phyloP scores from a whole-genome alignment of 352 stramenopile genomes.

The Globisporangium iwayamae region DNA sequence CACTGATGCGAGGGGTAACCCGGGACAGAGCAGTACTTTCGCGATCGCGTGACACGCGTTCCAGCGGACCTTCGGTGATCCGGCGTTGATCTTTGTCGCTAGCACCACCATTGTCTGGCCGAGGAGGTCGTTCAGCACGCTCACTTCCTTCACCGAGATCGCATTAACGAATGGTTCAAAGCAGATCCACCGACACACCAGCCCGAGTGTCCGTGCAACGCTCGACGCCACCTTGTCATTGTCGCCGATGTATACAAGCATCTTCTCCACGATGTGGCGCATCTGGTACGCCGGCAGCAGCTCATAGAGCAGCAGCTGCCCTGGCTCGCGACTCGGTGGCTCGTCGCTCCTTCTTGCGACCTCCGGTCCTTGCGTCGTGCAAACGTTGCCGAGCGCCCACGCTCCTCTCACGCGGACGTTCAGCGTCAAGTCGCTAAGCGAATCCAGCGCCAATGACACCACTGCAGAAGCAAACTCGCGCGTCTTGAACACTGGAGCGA shows the following conservation, averaged over 20 bases:
- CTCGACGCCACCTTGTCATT: conserved; percentile 89
- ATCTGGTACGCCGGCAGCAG: conserved; percentile 63
- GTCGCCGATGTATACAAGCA: conserved; percentile 80
- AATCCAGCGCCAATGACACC: conserved; percentile 57
- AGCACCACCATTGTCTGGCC: conserved; percentile 68
- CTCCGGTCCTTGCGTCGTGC: conserved; percentile 73
- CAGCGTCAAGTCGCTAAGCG: conserved; percentile 67
- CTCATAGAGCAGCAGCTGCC: conserved; percentile 48
- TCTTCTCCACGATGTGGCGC: conserved; percentile 73
- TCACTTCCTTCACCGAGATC: conserved; percentile 26
- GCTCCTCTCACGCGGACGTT: conserved; percentile 82
- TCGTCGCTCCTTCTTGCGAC: conserved; percentile 14
- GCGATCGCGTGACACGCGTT: conserved; percentile 87
- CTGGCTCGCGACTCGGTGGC: conserved; percentile 8
- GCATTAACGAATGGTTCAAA: conserved; percentile 56
- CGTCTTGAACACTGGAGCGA: conserved; percentile 77
- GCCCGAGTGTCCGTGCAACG: conserved; percentile 70
- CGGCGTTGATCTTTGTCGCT: conserved; percentile 69
- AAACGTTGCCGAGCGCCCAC: conserved; percentile 85
- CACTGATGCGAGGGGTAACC: conserved; percentile 67
- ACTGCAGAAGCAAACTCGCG: conserved; percentile 60
- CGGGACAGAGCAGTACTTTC: conserved; percentile 78
- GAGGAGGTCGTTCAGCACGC: conserved; percentile 50
- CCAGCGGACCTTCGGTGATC: conserved; percentile 83
- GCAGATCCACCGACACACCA: conserved; percentile 79